These are phyloP conservation scores for Entomortierella lignicola DNA, from an alignment of 192 early-diverging fungal species.

Conservation along the genomic window DNA sequence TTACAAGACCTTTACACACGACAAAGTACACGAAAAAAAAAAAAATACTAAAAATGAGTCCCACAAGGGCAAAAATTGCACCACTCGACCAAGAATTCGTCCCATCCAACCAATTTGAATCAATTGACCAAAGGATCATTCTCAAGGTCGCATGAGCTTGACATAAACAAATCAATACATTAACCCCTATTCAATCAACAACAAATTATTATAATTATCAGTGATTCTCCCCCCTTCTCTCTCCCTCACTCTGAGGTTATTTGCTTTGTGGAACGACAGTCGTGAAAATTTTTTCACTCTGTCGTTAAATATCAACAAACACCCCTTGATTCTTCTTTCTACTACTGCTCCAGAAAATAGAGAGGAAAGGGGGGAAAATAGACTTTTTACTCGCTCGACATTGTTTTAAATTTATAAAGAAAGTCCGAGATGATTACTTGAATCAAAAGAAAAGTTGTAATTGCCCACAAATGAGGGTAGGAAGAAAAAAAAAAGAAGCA, in stretches of 20 bases:
- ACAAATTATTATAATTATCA: no score
- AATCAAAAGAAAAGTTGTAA: no score
- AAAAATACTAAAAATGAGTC: background rate
- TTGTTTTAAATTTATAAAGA: no score
- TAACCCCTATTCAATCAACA: no score
- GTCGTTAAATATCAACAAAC: slow-evolving; percentile 40
- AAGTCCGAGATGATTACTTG: no score
- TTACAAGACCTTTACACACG: no score
- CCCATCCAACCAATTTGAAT: slow-evolving; percentile 8
- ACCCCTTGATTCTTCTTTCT: slow-evolving; percentile 10
- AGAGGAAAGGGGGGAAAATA: no score
- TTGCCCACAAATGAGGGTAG: no score
- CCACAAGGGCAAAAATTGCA: slow-evolving; percentile 17
- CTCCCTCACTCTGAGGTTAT: background rate
- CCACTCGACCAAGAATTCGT: slow-evolving; percentile 13
- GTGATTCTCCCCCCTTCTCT: no score
- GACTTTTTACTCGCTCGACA: no score
- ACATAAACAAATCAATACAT: slow-evolving; percentile 6
- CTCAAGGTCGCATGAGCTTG: slow-evolving; percentile 1
- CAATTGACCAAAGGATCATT: background rate
- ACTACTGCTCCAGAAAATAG: background rate
- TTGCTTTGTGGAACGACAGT: slow-evolving; percentile 21
- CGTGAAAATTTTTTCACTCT: slow-evolving; percentile 22
- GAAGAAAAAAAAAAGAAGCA: no score
- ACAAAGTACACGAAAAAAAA: background rate